Evolutionary conservation across 495 filamentous ascomycete species (phyloP).

Genomic region (Hypoxylon crocopeplum): DNA sequence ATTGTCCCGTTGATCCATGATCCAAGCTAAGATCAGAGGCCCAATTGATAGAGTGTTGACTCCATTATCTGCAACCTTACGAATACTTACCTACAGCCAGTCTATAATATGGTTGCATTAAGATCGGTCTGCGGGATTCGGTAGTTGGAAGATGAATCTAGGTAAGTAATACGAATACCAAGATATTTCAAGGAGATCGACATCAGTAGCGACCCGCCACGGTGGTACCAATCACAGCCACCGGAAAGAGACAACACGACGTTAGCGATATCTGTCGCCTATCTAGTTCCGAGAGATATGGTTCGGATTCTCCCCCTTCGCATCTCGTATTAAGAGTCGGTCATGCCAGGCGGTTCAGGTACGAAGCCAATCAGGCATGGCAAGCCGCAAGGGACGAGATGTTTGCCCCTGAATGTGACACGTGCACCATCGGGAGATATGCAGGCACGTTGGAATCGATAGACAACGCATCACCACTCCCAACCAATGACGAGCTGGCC

Average conservation of each 20-base stretch:
- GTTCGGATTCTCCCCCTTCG: not conserved
- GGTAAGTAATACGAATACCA: no score
- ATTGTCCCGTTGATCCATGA: no score
- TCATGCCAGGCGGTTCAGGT: not conserved
- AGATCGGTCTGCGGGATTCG: no score
- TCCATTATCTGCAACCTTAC: no score
- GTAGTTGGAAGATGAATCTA: no score
- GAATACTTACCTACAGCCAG: no score
- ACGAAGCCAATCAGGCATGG: not conserved
- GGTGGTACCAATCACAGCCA: conserved; percentile 6
- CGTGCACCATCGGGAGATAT: not conserved
- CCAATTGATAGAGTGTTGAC: no score
- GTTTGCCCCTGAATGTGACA: no score
- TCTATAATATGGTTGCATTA: no score
- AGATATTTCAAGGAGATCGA: no score
- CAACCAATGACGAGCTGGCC: not conserved
- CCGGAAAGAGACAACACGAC: conserved; percentile 1
- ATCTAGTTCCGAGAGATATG: not conserved
- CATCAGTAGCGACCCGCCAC: not conserved
- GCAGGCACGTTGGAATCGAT: not conserved
- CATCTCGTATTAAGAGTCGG: conserved; percentile 3
- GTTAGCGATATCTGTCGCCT: not conserved
- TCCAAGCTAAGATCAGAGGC: no score
- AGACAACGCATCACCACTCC: not conserved
- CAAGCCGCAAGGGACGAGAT: conserved; percentile 4